Evolutionary conservation across 768 basidiomycete species (phyloP), one percentile per base, ranked within the genome.

Genomic region (Botryobasidium botryosum): DNA sequence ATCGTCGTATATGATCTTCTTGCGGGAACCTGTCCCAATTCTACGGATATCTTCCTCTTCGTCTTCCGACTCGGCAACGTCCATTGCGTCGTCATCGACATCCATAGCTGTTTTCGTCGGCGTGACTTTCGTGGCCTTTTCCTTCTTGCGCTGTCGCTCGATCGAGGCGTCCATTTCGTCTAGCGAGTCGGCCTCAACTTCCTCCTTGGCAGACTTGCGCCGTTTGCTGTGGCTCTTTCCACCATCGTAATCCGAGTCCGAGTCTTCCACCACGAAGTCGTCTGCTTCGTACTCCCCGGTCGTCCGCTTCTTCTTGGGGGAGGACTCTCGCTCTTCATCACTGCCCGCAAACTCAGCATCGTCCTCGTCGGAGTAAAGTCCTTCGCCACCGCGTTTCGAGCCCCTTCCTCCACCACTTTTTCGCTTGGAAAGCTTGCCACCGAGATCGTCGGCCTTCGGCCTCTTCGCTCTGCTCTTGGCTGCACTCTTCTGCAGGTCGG

Each of bases 191-290:
- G 31, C 40, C 38, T 40, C 40, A 29, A 32, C 62, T n/a, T 57
- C 64, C 36, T 63, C 67, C 31, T 64, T 63, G 33, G 57, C 65
- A 10, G 50, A n/a, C n/a, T n/a, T 57, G 18, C 61, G 59, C 39
- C 62, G 64, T 45, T 35, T 51, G 33, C 41, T 27, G 38, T 18
- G 44, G 31, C 21, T 33, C 47, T 42, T 35, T 47, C 38, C 31
- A 29, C 40, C 39, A 18, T 64, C 69, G 8, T 56, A 66, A 37
- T 54, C 53, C 21, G 8, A 20, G 5, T 29, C 20, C 4, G 5
- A 20, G 18, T 84, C 82, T 15, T 75, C 76, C 18, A 86, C 85
- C 24, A 88, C 65, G 53, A 88, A 88, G 53, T 84, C 84, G 56
- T 88, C 84, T 47, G 78, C 74, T 56, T 83, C 79, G 52, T 87